phyloP scores from a whole-genome alignment of 768 basidiomycete species.

The Lentinula sp. region DNA sequence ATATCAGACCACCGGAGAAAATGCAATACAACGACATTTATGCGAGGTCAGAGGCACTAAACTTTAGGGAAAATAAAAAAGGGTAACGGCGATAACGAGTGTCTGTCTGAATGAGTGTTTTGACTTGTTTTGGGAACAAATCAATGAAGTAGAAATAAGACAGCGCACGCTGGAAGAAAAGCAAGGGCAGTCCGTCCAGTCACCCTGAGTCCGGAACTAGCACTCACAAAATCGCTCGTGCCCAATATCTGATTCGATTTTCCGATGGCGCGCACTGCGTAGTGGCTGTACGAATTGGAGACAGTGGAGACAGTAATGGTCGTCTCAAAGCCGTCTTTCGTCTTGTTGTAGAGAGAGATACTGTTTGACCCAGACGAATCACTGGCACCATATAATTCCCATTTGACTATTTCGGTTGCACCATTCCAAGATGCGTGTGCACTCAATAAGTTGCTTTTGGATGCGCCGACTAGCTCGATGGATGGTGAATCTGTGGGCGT shows the following conservation, averaged over 20 bases:
- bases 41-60: no score
- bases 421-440: slow-evolving; percentile 15
- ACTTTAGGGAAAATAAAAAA: no score
- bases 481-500: slow-evolving; percentile 11
- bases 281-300: not conserved
- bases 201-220: not conserved
- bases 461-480: not conserved
- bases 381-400: slow-evolving; percentile 7
- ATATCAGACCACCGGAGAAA: no score
- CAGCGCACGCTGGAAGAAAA: not conserved
- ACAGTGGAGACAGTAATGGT: slow-evolving; percentile 5
- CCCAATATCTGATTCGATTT: not conserved
- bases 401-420: slow-evolving; percentile 11
- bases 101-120: not conserved
- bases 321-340: slow-evolving; percentile 13
- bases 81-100: not conserved
- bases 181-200: not conserved
- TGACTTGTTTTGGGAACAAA: not conserved
- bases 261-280: slow-evolving; percentile 1
- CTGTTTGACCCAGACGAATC: not conserved
- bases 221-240: not conserved
- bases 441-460: not conserved
- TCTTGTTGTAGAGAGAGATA: slow-evolving; percentile 1
- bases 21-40: no score
- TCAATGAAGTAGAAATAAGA: not conserved